Conservation (phyloP, 192 early-diverging fungal genomes). For the Coemansia sp. region DNA sequence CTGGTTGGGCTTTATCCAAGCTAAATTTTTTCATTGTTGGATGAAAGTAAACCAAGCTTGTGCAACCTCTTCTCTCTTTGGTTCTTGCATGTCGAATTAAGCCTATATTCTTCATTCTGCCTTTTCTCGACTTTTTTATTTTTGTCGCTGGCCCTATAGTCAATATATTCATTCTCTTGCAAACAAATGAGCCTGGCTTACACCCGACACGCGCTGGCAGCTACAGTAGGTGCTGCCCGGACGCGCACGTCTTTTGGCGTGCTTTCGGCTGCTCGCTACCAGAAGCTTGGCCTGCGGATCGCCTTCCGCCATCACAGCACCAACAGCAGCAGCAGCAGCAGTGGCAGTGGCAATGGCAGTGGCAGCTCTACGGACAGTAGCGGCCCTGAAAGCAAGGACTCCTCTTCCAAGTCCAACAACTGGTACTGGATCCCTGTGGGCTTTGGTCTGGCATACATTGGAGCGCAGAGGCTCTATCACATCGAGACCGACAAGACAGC, state of each 20-base stretch:
- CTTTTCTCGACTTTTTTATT: no score
- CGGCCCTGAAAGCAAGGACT: neutral
- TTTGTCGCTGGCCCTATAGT: no score
- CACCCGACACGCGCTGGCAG: neutral
- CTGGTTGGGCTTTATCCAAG: no score
- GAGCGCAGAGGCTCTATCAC: slow-evolving; percentile 61
- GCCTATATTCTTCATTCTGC: no score
- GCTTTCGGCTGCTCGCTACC: neutral
- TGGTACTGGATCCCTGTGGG: slow-evolving; percentile 77
- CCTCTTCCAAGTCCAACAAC: slow-evolving; percentile 20
- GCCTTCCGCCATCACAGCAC: neutral
- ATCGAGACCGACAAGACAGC: slow-evolving; percentile 27
- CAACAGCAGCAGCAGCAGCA: neutral
- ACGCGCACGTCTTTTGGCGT: neutral
- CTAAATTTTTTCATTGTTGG: no score
- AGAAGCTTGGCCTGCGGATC: neutral
- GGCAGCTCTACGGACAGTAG: slow-evolving; percentile 9
- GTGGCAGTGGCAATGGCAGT: neutral
- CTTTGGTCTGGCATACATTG: slow-evolving; percentile 70
- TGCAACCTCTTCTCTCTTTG: no score
- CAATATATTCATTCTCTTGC: neutral
- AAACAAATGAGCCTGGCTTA: neutral
- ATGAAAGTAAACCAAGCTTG: no score
- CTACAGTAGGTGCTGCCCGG: neutral
- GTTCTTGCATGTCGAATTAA: no score